Evolutionary conservation across 106 monocot species (phyloP), one percentile per base, ranked within the genome.

Genomic region (Phalaenopsis aphrodite): DNA sequence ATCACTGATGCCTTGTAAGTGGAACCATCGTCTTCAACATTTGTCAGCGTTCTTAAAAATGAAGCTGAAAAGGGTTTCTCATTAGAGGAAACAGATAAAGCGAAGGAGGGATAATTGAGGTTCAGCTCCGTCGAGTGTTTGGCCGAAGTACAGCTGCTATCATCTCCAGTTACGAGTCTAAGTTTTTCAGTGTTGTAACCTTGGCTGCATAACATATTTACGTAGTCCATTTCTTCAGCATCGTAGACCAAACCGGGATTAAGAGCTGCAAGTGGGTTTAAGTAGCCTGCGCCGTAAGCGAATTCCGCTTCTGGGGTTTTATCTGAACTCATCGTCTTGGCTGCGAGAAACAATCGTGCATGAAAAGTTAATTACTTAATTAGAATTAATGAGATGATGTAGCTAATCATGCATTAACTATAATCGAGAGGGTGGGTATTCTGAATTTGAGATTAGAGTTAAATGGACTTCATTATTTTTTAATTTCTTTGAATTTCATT

Each of bases 61-160:
- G 30, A 30, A 30, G 30, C 30, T 30, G 30, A 30, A 30, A 30
- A 30, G 30, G 30, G 30, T 30, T 30, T 30, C 30, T 30, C 30
- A 30, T 30, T 30, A 30, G 30, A 30, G 30, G 30, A 30, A 30
- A 30, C 30, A 30, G 30, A 30, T 5, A 83, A 49, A 56, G 83
- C 83, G 3, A 83, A 55, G 55, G 83, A 78, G 5, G 83, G 83
- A 49, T 83, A 78, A 42, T 83, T 83, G 21, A 83, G 83, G 36
- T 56, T 72, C 15, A 48, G 56, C 0, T 72, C 83, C 1, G 83
- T 83, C 6, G 48, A 66, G 41, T 78, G 78, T 2, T 65, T 83
- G 1, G 71, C 14, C 0, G 46, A 48, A 4, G 78, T 71, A 23
- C 83, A 83, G 10, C 21, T 78, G 55, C 55, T 83, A 4, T 30